Evolutionary conservation across 805 yeast species (phyloP), one percentile per base, ranked within the genome.

Genomic region (Myxozyma geophila): DNA sequence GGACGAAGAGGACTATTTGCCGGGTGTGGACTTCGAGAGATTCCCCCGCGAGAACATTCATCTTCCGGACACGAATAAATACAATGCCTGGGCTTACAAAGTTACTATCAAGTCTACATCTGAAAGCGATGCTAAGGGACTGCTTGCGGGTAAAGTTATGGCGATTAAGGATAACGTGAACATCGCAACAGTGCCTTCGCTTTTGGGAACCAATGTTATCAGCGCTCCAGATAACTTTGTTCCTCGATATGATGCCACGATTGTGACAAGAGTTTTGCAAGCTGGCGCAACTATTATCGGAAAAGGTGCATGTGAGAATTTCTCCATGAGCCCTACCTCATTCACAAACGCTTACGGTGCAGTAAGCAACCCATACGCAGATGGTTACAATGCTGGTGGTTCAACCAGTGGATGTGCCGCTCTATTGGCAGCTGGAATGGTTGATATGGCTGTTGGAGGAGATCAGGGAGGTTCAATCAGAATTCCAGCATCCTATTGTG

Each of bases 401-500:
- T 80, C 84, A 10, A 80, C 84, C 35, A 83, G 85, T 7, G 87
- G 87, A 1, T 80, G 82, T 41, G 85, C 83, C 0, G 84, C 84
- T 0, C 75, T 81, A 2, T 83, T 83, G n/a, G 82, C 85, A 4
- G 79, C 79, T 1, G 79, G 77, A 0, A 68, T 78, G 52, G 81
- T 79, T n/a, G 81, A 78, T 55, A 77, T 82, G 67, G 70, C 73
- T 7, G 70, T 82, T 54, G 85, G 85, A 2, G 75, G 82, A n/a
- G 87, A 83, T 67, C 80, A 82, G 59, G 86, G 85, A 44, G 87
- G 87, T 17, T 74, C 80, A 36, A 75, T 83, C 47, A 74, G 86
- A 62, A 75, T 78, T 54, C 87, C 87, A 1, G 78, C 83, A 4
- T 73, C 80, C 7, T 77, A 74, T 66, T 76, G 78, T 47, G 79